phyloP scores from a whole-genome alignment of 108 stramenopile genomes.

The Conticribra weissflogii region DNA sequence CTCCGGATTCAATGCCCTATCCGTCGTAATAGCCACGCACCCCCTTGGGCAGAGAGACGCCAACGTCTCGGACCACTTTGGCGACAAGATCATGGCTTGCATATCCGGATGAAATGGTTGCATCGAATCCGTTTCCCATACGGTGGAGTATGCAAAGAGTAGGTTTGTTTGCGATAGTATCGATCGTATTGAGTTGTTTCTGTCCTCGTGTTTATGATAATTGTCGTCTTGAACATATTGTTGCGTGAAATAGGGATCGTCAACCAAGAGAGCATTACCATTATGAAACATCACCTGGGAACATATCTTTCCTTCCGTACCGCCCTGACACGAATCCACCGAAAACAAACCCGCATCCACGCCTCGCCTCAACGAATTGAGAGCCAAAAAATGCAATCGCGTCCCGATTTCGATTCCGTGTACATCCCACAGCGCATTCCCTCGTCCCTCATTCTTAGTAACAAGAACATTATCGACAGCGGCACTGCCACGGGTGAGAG shows the following conservation, averaged over 20 bases:
- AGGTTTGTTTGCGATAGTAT: slow-evolving; percentile 57
- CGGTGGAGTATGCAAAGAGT: slow-evolving; percentile 77
- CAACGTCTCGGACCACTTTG: slow-evolving; percentile 69
- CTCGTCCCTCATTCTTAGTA: not conserved
- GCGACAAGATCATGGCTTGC: slow-evolving; percentile 62
- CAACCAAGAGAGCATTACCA: slow-evolving; percentile 30
- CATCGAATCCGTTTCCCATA: slow-evolving; percentile 44
- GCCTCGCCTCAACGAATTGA: slow-evolving; percentile 39
- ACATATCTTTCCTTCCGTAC: not conserved
- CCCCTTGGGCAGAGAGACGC: slow-evolving; percentile 52
- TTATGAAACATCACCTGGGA: slow-evolving; percentile 19
- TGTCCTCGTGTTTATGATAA: not conserved
- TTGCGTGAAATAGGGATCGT: slow-evolving; percentile 29
- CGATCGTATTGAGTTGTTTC: slow-evolving; percentile 28
- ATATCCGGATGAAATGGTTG: slow-evolving; percentile 55
- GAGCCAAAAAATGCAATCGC: slow-evolving; percentile 57
- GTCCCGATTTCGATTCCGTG: slow-evolving; percentile 73
- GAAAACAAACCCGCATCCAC: slow-evolving; percentile 31
- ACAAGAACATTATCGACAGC: not conserved
- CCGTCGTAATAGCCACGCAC: slow-evolving; percentile 76
- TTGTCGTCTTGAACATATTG: not conserved
- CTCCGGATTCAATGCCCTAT: slow-evolving; percentile 65
- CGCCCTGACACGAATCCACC: not conserved
- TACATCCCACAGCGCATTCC: slow-evolving; percentile 45
- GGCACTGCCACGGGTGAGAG: slow-evolving; percentile 48